Evolutionary conservation across 2,329 filamentous ascomycete species (phyloP), one percentile per base, ranked within the genome.

Genomic region (Phaeosphaeriaceae sp.): DNA sequence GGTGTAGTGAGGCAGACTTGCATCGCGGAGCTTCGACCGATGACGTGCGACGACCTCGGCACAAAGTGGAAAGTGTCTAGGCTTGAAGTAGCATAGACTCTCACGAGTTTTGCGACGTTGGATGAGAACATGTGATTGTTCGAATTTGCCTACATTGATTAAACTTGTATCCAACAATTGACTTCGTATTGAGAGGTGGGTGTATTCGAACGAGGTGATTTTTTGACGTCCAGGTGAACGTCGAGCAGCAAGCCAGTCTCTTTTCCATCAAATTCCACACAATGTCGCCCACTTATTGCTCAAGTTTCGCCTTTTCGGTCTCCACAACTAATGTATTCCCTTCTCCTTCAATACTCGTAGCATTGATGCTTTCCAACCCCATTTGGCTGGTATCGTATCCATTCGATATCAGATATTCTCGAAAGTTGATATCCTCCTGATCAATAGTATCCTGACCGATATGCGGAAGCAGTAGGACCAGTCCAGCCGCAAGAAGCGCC

Each of bases 361-460:
- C 34, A 8, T 39, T 51, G 18, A 33, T 46, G 6, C 30, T 47
- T 13, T 52, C 39, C 43, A 69, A 36, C 1, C 84, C 84, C 75
- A 87, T 74, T 49, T 79, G 79, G 6, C 74, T 76, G 3, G 84
- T 87, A 69, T 96, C 91, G 76, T 88, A 96, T 3, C 92, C 92
- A 50, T 93, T 80, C 20, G 76, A 76, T 64, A 86, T 80, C 11
- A 97, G 77, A 67, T 88, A 96, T 15, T 76, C 82, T 28, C 89
- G 83, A 77, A 96, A 97, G 35, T 82, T 81, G 7, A 78, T 67
- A 64, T 97, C 92, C 72, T 97, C 92, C 13, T 81, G 66, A 1
- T 86, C 83, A 54, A 97, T 95, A 0, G 90, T 96, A 63, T 96
- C 88, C 75, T 95, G 84, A 9, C 86, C 86, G 52, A 97, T 88